Percentiles rank a stretch among this genome's conserved stretches.
Evolutionary conservation across 2,329 filamentous ascomycete species (phyloP).

Genomic region (Cladophialophora psammophila): DNA sequence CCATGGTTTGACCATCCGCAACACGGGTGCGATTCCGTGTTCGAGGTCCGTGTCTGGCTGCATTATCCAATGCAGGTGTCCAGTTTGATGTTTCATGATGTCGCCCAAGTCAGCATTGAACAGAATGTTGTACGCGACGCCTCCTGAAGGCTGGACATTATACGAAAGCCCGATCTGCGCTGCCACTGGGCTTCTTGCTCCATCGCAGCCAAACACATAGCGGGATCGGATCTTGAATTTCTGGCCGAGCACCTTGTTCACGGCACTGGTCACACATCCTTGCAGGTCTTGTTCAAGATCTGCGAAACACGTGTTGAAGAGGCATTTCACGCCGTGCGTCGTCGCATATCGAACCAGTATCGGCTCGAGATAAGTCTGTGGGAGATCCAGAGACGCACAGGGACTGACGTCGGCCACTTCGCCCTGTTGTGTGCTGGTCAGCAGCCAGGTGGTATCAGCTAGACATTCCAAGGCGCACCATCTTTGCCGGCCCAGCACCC

Average conservation of each 20-base stretch:
- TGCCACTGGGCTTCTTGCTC: conserved; percentile 56
- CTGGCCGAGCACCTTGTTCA: conserved; percentile 48
- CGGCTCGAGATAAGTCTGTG: conserved; percentile 54
- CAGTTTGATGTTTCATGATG: conserved; percentile 58
- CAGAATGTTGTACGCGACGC: conserved; percentile 59
- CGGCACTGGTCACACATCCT: conserved; percentile 45
- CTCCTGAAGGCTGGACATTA: conserved; percentile 53
- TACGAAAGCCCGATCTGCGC: conserved; percentile 57
- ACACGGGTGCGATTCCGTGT: conserved; percentile 59
- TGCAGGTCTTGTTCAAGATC: conserved; percentile 37
- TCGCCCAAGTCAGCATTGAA: conserved; percentile 60
- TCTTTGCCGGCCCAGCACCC: conserved; percentile 48
- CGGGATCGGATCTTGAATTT: conserved; percentile 59
- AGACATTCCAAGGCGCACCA: conserved; percentile 41
- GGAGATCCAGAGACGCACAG: conserved; percentile 51
- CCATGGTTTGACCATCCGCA: conserved; percentile 70
- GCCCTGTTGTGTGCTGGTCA: conserved; percentile 36
- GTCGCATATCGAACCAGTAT: conserved; percentile 50
- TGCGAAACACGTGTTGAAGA: conserved; percentile 49
- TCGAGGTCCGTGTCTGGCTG: conserved; percentile 60
- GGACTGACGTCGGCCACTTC: conserved; percentile 52
- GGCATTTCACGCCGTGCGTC: conserved; percentile 47
- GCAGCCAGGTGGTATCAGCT: neutral
- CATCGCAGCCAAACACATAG: conserved; percentile 68
- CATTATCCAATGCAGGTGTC: conserved; percentile 68